A percentile compares a stretch with the other conserved stretches of the same genome.
These are phyloP conservation scores for Paracoccidioides brasiliensis DNA, from an alignment of 2,329 filamentous ascomycete genomes.

Conservation along the genomic window DNA sequence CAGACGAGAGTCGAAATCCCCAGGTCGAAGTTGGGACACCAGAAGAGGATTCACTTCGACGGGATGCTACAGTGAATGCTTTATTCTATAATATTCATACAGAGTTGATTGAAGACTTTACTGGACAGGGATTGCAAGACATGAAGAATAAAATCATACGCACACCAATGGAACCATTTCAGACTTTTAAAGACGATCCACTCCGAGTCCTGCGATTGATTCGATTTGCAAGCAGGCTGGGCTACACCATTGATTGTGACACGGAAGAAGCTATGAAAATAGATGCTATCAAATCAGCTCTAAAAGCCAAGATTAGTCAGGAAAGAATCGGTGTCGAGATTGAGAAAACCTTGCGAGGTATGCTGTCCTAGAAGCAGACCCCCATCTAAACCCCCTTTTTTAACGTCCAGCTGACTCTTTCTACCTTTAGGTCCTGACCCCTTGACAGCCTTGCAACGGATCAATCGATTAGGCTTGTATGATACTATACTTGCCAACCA, in stretches of 20 bases:
- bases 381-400: not conserved
- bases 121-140: constrained; percentile 58
- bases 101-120: constrained; percentile 70
- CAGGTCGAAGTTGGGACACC: constrained; percentile 89
- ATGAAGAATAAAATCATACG: constrained; percentile 60
- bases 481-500: constrained; percentile 31
- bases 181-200: constrained; percentile 92
- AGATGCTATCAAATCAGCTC: constrained; percentile 58
- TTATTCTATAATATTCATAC: constrained; percentile 90
- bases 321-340: constrained; percentile 79
- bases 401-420: not conserved
- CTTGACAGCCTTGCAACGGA: constrained; percentile 24
- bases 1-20: constrained; percentile 78
- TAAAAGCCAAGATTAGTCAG: constrained; percentile 81
- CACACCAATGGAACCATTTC: constrained; percentile 74
- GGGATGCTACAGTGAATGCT: constrained; percentile 89
- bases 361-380: constrained; percentile 5
- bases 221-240: constrained; percentile 74
- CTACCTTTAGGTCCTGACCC: constrained; percentile 25
- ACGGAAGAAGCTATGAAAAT: constrained; percentile 65
- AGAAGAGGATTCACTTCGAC: constrained; percentile 73
- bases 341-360: constrained; percentile 78
- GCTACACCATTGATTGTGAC: constrained; percentile 60
- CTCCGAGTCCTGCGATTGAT: constrained; percentile 75
- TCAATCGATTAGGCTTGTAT: constrained; percentile 27